Conservation (phyloP, 2,329 filamentous ascomycete species). For the Colletotrichum gigasporum region DNA sequence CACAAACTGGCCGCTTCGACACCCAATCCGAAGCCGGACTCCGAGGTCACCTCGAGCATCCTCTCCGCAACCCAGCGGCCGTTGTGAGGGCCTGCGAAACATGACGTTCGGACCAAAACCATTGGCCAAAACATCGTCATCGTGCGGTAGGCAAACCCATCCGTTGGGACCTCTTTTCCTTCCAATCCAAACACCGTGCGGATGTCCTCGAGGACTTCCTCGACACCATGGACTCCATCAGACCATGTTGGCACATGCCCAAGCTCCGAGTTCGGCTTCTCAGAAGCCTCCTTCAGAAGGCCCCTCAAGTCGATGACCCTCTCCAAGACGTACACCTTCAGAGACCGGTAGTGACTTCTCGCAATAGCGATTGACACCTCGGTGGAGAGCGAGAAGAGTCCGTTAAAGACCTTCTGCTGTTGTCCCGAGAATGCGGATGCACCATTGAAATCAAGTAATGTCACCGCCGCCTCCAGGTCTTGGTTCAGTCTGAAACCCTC, state of each 20-base stretch:
- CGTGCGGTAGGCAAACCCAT: conserved; percentile 14
- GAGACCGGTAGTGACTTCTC: conserved; percentile 3
- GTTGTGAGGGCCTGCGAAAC: conserved; percentile 13
- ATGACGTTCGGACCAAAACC: conserved; percentile 18
- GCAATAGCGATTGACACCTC: background rate
- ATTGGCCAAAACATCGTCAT: conserved; percentile 29
- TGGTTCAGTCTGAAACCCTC: background rate
- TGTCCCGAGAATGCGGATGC: background rate
- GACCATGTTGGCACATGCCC: background rate
- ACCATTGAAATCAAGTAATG: background rate
- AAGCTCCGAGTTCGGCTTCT: background rate
- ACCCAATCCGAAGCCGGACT: conserved; percentile 17
- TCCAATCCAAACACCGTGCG: conserved; percentile 16
- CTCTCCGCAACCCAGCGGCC: conserved; percentile 15
- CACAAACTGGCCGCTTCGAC: conserved; percentile 5
- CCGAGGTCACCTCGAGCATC: conserved; percentile 19
- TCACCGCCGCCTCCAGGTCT: background rate
- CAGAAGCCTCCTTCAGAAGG: background rate
- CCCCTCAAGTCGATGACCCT: background rate
- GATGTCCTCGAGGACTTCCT: conserved; percentile 17
- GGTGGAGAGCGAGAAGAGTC: background rate
- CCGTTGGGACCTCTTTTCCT: background rate
- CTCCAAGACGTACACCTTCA: conserved; percentile 8
- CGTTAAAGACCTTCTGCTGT: conserved; percentile 5
- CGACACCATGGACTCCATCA: background rate